Percentiles rank a stretch among this genome's conserved stretches.
Conservation (phyloP, 2,329 filamentous ascomycete species). For the Aspergillus arachidicola region DNA sequence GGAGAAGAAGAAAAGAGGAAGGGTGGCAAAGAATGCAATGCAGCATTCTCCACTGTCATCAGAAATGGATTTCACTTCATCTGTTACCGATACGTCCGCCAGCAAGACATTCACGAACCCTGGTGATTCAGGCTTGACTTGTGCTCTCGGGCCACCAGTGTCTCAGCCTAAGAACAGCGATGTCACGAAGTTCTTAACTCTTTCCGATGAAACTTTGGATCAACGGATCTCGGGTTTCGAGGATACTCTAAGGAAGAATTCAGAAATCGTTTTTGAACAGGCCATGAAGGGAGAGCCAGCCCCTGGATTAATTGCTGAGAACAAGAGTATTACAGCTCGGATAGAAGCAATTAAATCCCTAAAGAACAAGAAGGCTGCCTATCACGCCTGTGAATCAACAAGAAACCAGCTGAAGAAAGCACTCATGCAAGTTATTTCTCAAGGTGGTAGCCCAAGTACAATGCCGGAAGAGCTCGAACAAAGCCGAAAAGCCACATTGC, state of each 20-base stretch:
- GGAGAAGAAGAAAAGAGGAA: conserved; percentile 9
- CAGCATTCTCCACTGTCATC: conserved; percentile 9
- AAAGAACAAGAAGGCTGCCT: conserved; percentile 29
- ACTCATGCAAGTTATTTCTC: conserved; percentile 39
- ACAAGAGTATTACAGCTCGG: conserved; percentile 37
- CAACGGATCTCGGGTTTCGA: conserved; percentile 32
- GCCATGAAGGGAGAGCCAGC: conserved; percentile 39
- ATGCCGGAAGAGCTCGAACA: conserved; percentile 37
- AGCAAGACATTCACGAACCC: not conserved
- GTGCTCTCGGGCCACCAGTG: conserved; percentile 10
- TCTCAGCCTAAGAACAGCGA: conserved; percentile 25
- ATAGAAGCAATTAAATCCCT: conserved; percentile 42
- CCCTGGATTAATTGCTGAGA: conserved; percentile 37
- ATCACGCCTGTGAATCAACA: conserved; percentile 31
- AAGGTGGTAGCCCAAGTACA: conserved; percentile 34
- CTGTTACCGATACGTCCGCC: not conserved
- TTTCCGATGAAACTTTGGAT: conserved; percentile 30
- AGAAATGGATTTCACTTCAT: conserved; percentile 1
- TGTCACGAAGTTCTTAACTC: conserved; percentile 35
- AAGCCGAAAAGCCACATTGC: conserved; percentile 34
- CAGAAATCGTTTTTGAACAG: conserved; percentile 40
- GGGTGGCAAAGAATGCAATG: not conserved
- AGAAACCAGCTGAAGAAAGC: conserved; percentile 38
- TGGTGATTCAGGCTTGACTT: not conserved
- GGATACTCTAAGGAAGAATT: conserved; percentile 35